Percentiles rank a stretch among this genome's conserved stretches.
Conservation (phyloP, 1,284 basidiomycete genomes). For the Vanrija sp. region DNA sequence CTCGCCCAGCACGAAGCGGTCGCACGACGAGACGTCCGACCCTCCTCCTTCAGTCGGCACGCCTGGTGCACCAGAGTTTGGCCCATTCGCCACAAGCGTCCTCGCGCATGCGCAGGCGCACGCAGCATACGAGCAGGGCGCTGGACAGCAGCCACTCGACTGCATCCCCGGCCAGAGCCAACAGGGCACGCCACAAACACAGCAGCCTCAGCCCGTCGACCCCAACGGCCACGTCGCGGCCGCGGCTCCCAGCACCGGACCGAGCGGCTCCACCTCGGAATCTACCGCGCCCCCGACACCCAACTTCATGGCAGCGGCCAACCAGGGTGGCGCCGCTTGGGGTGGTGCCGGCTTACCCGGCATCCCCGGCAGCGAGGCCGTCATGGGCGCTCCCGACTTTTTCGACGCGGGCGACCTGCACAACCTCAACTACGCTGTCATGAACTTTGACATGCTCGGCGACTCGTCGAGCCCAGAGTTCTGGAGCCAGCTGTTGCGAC, state of each 20-base stretch:
- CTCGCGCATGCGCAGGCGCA: slow-evolving; percentile 8
- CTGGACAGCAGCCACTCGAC: no score
- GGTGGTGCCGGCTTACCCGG: no score
- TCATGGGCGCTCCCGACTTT: slow-evolving; percentile 4
- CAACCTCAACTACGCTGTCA: slow-evolving; percentile 17
- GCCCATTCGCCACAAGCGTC: background rate
- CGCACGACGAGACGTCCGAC: slow-evolving; percentile 4
- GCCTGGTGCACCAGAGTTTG: slow-evolving; percentile 12
- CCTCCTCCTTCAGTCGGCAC: background rate
- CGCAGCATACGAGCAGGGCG: background rate
- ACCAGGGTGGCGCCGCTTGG: no score
- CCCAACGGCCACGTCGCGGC: background rate
- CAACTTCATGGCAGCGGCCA: background rate
- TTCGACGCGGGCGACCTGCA: slow-evolving; percentile 17
- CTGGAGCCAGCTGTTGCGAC: slow-evolving; percentile 14
- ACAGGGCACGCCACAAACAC: no score
- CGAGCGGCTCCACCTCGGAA: background rate
- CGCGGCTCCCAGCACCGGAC: background rate
- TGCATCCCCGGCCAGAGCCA: no score
- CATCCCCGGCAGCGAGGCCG: no score
- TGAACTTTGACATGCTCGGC: slow-evolving; percentile 20
- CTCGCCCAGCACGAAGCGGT: slow-evolving; percentile 4
- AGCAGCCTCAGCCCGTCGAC: background rate
- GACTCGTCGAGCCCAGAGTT: slow-evolving; percentile 9
- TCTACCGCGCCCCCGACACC: no score